phyloP scores from a whole-genome alignment of 1,284 basidiomycete genomes.

The Sutorius eximius region DNA sequence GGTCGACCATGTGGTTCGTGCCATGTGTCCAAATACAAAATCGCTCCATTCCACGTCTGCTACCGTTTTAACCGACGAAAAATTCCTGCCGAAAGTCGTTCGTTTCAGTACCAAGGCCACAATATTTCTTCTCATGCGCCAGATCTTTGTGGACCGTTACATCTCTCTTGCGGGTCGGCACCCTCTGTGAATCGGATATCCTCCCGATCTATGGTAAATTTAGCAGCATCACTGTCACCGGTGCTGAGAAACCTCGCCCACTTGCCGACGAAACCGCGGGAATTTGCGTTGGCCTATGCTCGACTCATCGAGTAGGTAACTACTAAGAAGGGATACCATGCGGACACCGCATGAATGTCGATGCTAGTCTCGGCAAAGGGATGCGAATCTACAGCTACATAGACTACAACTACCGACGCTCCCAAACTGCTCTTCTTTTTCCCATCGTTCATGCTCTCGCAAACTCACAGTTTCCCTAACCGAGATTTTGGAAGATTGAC shows the following conservation, averaged over 20 bases:
- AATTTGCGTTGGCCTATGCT: background rate
- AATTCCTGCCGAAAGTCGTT: background rate
- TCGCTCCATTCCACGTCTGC: background rate
- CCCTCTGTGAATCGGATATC: background rate
- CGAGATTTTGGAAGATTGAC: background rate
- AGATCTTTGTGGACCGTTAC: background rate
- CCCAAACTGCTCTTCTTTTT: background rate
- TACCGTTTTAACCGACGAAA: background rate
- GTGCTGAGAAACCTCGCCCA: too few species aligned
- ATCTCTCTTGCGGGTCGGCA: background rate
- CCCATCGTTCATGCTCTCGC: background rate
- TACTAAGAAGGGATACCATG: background rate
- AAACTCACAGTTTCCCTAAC: background rate
- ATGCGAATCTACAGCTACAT: conserved; percentile 4
- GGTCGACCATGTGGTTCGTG: background rate
- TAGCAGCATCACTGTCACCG: background rate
- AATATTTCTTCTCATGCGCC: background rate
- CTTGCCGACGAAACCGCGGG: conserved; percentile 13
- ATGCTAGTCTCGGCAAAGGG: conserved; percentile 13
- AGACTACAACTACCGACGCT: conserved; percentile 1
- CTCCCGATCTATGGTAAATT: background rate
- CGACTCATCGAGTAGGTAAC: too few species aligned
- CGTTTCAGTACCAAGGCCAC: background rate
- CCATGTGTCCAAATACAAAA: background rate
- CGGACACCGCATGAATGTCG: background rate